These are phyloP conservation scores for Auriscalpium microsporum DNA, from an alignment of 768 basidiomycete genomes.

Conservation along the genomic window DNA sequence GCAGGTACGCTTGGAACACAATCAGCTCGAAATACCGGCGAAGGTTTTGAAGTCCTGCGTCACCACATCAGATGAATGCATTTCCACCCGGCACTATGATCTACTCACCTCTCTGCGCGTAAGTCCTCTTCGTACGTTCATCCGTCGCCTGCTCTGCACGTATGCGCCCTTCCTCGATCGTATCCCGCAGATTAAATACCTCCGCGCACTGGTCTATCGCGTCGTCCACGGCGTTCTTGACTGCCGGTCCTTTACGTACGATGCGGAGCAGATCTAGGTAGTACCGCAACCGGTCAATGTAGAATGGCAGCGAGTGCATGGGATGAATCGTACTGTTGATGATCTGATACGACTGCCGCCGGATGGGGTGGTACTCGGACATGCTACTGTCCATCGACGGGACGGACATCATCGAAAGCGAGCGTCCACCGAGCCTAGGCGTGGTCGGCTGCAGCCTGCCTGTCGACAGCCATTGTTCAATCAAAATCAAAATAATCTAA, in stretches of 20 bases:
- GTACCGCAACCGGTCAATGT: not conserved
- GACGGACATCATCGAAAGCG: constrained; percentile 38
- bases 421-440: constrained; percentile 28
- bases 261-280: constrained; percentile 70
- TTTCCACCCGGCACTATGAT: not conserved
- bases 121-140: constrained; percentile 53
- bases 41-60: constrained; percentile 66
- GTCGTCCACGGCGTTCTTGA: constrained; percentile 81
- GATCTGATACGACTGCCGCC: constrained; percentile 67
- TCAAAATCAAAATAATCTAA: constrained; percentile 74
- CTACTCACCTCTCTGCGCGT: constrained; percentile 61
- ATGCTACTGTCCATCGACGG: constrained; percentile 25
- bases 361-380: constrained; percentile 19
- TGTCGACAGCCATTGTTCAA: constrained; percentile 70
- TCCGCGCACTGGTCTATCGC: constrained; percentile 81
- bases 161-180: constrained; percentile 78
- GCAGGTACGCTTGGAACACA: constrained; percentile 85
- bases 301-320: constrained; percentile 1
- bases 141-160: constrained; percentile 72
- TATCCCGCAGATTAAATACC: constrained; percentile 78
- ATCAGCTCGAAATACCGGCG: constrained; percentile 80
- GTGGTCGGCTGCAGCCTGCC: constrained; percentile 27
- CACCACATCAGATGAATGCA: constrained; percentile 6
- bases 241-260: constrained; percentile 74
- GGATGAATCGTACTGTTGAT: constrained; percentile 66